These are phyloP conservation scores for Pythium dissimile DNA, from an alignment of 352 stramenopile genomes.

Conservation along the genomic window DNA sequence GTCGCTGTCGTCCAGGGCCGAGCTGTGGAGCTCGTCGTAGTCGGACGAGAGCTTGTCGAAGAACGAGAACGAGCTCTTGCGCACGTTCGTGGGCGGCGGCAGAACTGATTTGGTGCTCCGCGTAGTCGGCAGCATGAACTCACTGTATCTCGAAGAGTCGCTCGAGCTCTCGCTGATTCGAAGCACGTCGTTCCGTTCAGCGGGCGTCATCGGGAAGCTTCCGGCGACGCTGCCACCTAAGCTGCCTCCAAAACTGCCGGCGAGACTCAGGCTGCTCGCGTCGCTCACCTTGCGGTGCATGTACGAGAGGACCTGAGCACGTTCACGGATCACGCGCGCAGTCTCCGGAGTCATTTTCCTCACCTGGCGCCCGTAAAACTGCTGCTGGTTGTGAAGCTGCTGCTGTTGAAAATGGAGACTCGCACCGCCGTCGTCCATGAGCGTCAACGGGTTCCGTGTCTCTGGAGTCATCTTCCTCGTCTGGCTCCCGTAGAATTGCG, in stretches of 20 bases:
- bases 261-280: conserved; percentile 59
- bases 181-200: conserved; percentile 27
- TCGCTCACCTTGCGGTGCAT: conserved; percentile 84
- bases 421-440: neutral
- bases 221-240: conserved; percentile 38
- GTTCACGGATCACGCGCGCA: conserved; percentile 73
- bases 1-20: conserved; percentile 33
- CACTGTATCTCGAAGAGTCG: conserved; percentile 50
- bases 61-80: conserved; percentile 85
- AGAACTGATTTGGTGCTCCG: conserved; percentile 37
- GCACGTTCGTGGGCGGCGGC: conserved; percentile 20
- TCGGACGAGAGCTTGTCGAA: conserved; percentile 84
- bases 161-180: conserved; percentile 70
- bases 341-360: conserved; percentile 36
- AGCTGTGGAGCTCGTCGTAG: conserved; percentile 47
- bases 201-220: conserved; percentile 47
- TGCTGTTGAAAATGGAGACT: conserved; percentile 17
- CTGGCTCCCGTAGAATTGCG: conserved; percentile 17
- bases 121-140: conserved; percentile 40
- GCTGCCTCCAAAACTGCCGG: neutral
- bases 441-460: conserved; percentile 28
- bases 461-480: conserved; percentile 30
- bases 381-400: conserved; percentile 21
- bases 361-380: conserved; percentile 16
- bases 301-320: conserved; percentile 83